These are phyloP conservation scores for Naganishia cerealis DNA, from an alignment of 1,284 basidiomycete genomes.

Conservation along the genomic window DNA sequence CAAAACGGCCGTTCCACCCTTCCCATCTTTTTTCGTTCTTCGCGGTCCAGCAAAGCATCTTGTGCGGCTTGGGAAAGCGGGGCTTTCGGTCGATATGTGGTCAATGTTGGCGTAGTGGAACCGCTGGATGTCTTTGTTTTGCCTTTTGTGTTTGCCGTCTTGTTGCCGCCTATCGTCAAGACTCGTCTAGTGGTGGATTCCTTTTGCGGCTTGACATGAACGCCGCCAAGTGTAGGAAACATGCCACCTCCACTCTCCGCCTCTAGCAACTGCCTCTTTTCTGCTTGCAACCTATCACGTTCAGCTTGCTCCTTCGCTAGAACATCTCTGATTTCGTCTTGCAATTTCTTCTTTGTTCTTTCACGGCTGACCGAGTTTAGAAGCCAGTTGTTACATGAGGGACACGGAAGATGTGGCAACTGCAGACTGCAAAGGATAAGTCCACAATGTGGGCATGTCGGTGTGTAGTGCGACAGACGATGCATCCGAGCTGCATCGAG, in stretches of 20 bases:
- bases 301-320: slow-evolving; percentile 43
- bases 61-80: slow-evolving; percentile 16
- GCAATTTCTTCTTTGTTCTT: slow-evolving; percentile 41
- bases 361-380: slow-evolving; percentile 46
- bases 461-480: slow-evolving; percentile 50
- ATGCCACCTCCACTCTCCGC: slow-evolving; percentile 49
- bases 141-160: slow-evolving; percentile 36
- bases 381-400: slow-evolving; percentile 49
- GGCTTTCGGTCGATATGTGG: slow-evolving; percentile 36
- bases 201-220: slow-evolving; percentile 19
- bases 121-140: slow-evolving; percentile 40
- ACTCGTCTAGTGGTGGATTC: slow-evolving; percentile 24
- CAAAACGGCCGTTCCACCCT: slow-evolving; percentile 34
- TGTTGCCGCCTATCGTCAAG: slow-evolving; percentile 35
- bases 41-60: slow-evolving; percentile 35
- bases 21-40: slow-evolving; percentile 31
- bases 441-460: slow-evolving; percentile 52
- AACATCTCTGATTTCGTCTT: slow-evolving; percentile 46
- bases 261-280: slow-evolving; percentile 39
- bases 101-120: slow-evolving; percentile 36
- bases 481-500: slow-evolving; percentile 49
- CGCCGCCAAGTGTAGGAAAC: slow-evolving; percentile 47
- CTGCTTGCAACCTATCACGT: slow-evolving; percentile 42
- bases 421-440: slow-evolving; percentile 52
- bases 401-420: slow-evolving; percentile 51